Percentiles rank a stretch among this genome's conserved stretches.
Conservation (phyloP, 2,329 filamentous ascomycete genomes). For the Cytospora paraplurivora region DNA sequence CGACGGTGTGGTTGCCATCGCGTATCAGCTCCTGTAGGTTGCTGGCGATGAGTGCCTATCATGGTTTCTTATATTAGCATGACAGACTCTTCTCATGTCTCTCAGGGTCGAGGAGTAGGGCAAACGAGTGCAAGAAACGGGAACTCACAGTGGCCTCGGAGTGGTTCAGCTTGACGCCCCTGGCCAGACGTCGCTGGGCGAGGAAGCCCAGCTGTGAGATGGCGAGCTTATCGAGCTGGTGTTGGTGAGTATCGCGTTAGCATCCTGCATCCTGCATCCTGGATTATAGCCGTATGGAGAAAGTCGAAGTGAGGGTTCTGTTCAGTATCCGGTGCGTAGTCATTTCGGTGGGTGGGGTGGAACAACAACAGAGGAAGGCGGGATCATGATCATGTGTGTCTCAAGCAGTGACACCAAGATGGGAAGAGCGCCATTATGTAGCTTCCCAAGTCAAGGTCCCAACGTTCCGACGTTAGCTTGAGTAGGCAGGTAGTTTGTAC, state of each 20-base stretch:
- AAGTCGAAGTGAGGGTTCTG: too few species aligned
- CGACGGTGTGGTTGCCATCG: conserved; percentile 89
- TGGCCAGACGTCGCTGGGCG: conserved; percentile 83
- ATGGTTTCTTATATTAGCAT: not conserved
- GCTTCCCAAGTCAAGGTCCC: too few species aligned
- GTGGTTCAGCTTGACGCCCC: conserved; percentile 88
- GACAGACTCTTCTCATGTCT: not conserved
- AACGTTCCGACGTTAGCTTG: too few species aligned
- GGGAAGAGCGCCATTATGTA: too few species aligned
- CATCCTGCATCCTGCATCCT: conserved; percentile 1
- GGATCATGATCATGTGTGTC: too few species aligned
- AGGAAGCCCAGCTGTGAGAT: conserved; percentile 87
- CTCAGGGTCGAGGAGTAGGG: too few species aligned
- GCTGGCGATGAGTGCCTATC: conserved; percentile 74
- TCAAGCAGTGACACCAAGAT: too few species aligned
- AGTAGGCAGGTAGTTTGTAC: conserved; percentile 28
- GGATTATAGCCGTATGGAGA: not conserved
- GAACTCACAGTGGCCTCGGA: conserved; percentile 74
- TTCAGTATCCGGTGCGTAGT: too few species aligned
- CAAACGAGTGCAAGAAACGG: not conserved
- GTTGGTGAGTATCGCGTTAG: conserved; percentile 17
- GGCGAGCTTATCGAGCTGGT: conserved; percentile 90
- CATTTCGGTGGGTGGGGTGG: too few species aligned
- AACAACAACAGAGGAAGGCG: too few species aligned
- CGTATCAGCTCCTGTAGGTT: conserved; percentile 96